Evolutionary conservation across 116 monocot genomes (phyloP).

Genomic region (Thalassia testudinum): DNA sequence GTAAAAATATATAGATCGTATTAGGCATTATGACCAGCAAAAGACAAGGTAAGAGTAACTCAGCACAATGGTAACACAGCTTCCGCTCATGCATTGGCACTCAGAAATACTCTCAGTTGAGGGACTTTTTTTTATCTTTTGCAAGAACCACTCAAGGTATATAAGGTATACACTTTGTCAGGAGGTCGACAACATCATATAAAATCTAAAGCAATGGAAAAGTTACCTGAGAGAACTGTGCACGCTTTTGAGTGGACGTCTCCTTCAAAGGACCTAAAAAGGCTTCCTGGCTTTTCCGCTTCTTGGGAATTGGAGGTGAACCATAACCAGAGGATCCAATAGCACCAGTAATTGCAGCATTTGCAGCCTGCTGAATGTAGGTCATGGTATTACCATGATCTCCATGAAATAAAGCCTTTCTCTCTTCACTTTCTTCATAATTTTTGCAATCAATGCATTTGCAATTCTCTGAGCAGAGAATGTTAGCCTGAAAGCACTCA

Average conservation of each 20-base stretch:
- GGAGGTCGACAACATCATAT: not conserved
- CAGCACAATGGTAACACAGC: too few relatives aligned
- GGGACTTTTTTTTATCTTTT: too few relatives aligned
- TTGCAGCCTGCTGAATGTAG: slow-evolving; percentile 78
- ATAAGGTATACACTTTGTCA: not conserved
- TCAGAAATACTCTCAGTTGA: too few relatives aligned
- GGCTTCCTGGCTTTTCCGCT: slow-evolving; percentile 60
- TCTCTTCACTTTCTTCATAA: slow-evolving; percentile 86
- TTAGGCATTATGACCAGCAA: too few relatives aligned
- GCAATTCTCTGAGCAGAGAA: slow-evolving; percentile 94
- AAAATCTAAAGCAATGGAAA: not conserved
- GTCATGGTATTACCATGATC: slow-evolving; percentile 45
- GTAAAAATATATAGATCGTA: too few relatives aligned
- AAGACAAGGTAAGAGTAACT: too few relatives aligned
- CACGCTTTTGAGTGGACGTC: slow-evolving; percentile 30
- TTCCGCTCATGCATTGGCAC: too few relatives aligned
- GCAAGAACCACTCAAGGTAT: too few relatives aligned
- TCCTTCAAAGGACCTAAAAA: slow-evolving; percentile 32
- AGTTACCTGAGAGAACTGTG: slow-evolving; percentile 42
- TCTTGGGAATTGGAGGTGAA: slow-evolving; percentile 58
- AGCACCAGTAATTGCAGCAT: slow-evolving; percentile 79
- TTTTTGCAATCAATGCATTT: slow-evolving; percentile 92
- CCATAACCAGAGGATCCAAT: slow-evolving; percentile 51
- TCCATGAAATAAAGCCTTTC: slow-evolving; percentile 59
- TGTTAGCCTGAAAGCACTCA: slow-evolving; percentile 97